phyloP scores from a whole-genome alignment of 2,329 filamentous ascomycete genomes.

The Thielaviopsis euricoi region DNA sequence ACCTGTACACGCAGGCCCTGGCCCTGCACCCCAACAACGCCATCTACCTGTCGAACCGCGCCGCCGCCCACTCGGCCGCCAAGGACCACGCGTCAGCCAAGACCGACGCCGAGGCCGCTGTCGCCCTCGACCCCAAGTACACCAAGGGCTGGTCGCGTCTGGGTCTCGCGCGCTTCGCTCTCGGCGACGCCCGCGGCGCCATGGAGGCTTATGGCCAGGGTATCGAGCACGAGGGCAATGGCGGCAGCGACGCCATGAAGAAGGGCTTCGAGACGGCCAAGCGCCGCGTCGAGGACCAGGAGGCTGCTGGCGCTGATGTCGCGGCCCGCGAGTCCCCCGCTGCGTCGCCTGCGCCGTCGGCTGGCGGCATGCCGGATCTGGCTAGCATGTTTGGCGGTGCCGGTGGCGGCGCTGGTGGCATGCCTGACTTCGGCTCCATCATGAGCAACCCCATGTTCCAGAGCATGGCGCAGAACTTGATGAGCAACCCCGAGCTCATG shows the following conservation, averaged over 20 bases:
- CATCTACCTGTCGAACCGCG: constrained; percentile 95
- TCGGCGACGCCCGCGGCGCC: constrained; percentile 76
- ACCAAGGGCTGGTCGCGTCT: constrained; percentile 95
- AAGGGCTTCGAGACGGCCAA: constrained; percentile 91
- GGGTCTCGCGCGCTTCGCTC: constrained; percentile 77
- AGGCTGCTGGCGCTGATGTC: constrained; percentile 26
- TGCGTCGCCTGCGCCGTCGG: constrained; percentile 14
- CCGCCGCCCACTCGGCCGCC: constrained; percentile 76
- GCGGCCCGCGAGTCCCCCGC: constrained; percentile 17
- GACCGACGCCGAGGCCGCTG: constrained; percentile 79
- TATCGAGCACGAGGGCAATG: constrained; percentile 85
- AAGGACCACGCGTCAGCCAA: constrained; percentile 72
- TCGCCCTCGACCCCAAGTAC: constrained; percentile 76
- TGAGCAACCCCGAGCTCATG: constrained; percentile 92
- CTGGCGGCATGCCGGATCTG: constrained; percentile 54
- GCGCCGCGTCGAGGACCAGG: constrained; percentile 69
- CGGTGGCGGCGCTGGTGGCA: constrained; percentile 53
- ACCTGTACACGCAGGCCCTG: constrained; percentile 77
- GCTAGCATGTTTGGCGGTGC: constrained; percentile 56
- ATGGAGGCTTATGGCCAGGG: constrained; percentile 92
- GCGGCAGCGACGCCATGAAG: constrained; percentile 93
- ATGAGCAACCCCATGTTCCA: constrained; percentile 99
- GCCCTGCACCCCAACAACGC: constrained; percentile 69
- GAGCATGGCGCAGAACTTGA: constrained; percentile 89
- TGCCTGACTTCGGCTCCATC: constrained; percentile 73